Conservation (phyloP, 2,329 filamentous ascomycete species). For the Aspergillus fijiensis region DNA sequence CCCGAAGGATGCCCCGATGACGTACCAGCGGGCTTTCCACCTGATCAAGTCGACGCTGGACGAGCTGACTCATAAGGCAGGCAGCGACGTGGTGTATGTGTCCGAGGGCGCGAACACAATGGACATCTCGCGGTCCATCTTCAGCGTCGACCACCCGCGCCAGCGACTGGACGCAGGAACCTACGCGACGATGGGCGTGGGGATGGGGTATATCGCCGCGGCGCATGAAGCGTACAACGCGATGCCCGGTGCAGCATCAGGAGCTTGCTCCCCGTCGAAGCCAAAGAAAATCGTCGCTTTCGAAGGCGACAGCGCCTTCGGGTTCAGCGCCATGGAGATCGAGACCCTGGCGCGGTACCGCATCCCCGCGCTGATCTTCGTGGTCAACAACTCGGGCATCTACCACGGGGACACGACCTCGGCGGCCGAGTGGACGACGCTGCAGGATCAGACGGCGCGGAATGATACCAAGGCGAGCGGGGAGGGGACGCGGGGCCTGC, state of each 20-base stretch:
- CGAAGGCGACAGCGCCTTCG: slow-evolving; percentile 58
- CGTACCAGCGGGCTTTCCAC: slow-evolving; percentile 53
- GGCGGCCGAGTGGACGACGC: slow-evolving; percentile 45
- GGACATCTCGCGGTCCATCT: slow-evolving; percentile 59
- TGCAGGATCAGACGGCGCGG: slow-evolving; percentile 43
- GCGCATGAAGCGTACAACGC: slow-evolving; percentile 57
- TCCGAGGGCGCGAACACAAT: slow-evolving; percentile 62
- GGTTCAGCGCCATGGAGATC: slow-evolving; percentile 56
- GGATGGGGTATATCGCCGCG: slow-evolving; percentile 58
- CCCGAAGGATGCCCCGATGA: slow-evolving; percentile 41
- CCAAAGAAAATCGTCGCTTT: slow-evolving; percentile 57
- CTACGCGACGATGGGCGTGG: slow-evolving; percentile 61
- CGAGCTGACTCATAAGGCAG: slow-evolving; percentile 43
- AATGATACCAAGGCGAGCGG: slow-evolving; percentile 27
- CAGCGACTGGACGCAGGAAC: slow-evolving; percentile 59
- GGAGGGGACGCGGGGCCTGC: slow-evolving; percentile 37
- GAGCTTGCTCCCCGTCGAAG: not conserved
- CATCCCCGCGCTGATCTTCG: slow-evolving; percentile 56
- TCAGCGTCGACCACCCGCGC: slow-evolving; percentile 55
- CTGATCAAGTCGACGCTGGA: slow-evolving; percentile 54
- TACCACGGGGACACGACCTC: slow-evolving; percentile 48
- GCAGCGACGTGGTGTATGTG: slow-evolving; percentile 55
- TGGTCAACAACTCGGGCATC: slow-evolving; percentile 57
- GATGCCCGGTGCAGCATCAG: slow-evolving; percentile 15
- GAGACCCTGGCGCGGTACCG: slow-evolving; percentile 57